Base-by-base conservation (phyloP, 1,284 basidiomycete species). In the Leccinum variabile region DNA sequence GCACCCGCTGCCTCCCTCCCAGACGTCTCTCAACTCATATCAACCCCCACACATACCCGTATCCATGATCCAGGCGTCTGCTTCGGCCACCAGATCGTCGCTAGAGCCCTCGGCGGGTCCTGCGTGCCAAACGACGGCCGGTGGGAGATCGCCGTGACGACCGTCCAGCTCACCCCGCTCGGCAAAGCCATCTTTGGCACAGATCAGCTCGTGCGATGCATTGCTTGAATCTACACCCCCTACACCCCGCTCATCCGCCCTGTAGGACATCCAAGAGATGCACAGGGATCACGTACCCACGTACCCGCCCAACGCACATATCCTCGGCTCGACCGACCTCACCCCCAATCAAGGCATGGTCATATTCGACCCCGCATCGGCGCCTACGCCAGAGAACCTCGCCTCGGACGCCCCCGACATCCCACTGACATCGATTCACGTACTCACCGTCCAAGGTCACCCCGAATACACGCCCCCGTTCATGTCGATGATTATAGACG, bases 391-490 rank as follows among this genome's bases (percentile, higher is more conserved):
- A 11, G 28, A 32, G 11, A 54, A 53, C 10, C 16, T 54, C 16
- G 50, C 35, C 13, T 57, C 63, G 5, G 55, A 55, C 41, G 85
- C 91, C 5, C 14, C 37, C 14, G 11, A 16, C 6, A n/a, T 69
- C 60, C 59, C 69, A 22, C 63, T 70, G 44, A 71, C 70, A 14
- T 73, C 84, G 60, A 81, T 92, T 57, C 84, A 89, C 41, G 82
- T 94, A 60, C 70, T 92, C 63, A 85, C 90, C 6, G 70, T 91
- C 2, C 91, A 94, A 72, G 90, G 91, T 3, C 91, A 94, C 69
- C 92, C 92, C 1, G 92, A 95, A 70, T 94, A 91, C 74, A 85
- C 83, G 2, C 75, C 82, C 59, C 74, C 80, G 33, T 85, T 94
- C 56, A 81, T 91, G 46, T 75, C 77, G 18, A 78, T 78, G 58